Base-by-base conservation (phyloP, 345 rosid genomes). In the Citropsis articulata region DNA sequence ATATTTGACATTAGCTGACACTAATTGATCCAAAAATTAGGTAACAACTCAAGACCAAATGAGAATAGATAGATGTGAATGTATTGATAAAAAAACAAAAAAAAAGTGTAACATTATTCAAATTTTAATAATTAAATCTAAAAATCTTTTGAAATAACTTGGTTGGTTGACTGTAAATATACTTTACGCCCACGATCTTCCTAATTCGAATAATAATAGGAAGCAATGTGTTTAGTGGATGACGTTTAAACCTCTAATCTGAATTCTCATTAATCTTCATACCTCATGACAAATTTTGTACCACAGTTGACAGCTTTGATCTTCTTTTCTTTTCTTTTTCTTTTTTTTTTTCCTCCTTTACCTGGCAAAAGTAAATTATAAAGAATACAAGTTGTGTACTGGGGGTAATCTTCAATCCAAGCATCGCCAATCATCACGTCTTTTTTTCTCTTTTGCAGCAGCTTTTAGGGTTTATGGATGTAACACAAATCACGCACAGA, bases 401-500 rank as follows among this genome's bases (percentile, higher is more conserved):
- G 69, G 50, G 57, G 64, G 16, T 62, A 80, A 83, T 81, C 77
- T 81, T 61, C 53, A 72, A 86, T 68, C 86, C 79, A 85, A 88
- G 76, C 84, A 84, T 19, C 72, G 76, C 78, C 86, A 89, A 91
- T 89, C 66, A 81, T 87, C 90, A 75, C 30, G 12, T 45, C 4
- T 61, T 9, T 50, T 48, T 30, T 31, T 31, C n/a, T 85, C 53
- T 7, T 73, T 75, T 83, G 86, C 36, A 69, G 87, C 93, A 85
- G 91, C 89, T 84, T 90, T 93, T 84, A 77, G 84, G 76, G 86
- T 88, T 75, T 85, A 76, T 83, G 77, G 88, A 87, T 81, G 85
- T 85, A 83, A 80, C 92, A 84, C 89, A 89, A 79, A 84, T 80
- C 90, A 82, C 83, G 81, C 88, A 90, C 81, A 28, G 45, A 84